Evolutionary conservation across 768 basidiomycete genomes (phyloP).

Genomic region (Hypholoma fasciculare): DNA sequence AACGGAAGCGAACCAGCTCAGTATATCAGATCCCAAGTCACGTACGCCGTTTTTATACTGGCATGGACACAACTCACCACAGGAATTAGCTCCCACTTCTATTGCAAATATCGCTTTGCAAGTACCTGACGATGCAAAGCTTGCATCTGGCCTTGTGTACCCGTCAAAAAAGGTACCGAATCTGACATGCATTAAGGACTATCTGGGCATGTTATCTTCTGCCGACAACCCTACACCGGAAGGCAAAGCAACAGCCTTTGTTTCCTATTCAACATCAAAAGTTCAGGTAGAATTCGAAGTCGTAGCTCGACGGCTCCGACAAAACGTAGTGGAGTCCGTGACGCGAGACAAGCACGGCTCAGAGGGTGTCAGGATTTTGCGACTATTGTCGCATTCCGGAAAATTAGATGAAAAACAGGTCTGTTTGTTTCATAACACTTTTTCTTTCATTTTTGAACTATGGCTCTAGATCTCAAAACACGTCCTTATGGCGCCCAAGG

Average conservation of each 20-base stretch:
- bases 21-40: conserved; percentile 61
- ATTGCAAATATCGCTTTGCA: conserved; percentile 63
- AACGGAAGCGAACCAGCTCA: conserved; percentile 64
- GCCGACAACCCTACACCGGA: conserved; percentile 81
- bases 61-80: not conserved
- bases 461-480: conserved; percentile 80
- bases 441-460: not conserved
- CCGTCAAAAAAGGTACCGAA: conserved; percentile 56
- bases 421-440: conserved; percentile 16
- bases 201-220: conserved; percentile 75
- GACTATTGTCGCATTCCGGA: conserved; percentile 75
- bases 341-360: conserved; percentile 82
- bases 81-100: conserved; percentile 60
- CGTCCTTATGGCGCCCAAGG: conserved; percentile 90
- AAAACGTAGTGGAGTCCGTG: conserved; percentile 73
- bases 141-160: conserved; percentile 64
- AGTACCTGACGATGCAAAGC: conserved; percentile 58
- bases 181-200: conserved; percentile 70
- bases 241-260: conserved; percentile 69
- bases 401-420: conserved; percentile 97
- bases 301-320: conserved; percentile 64
- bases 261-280: conserved; percentile 70
- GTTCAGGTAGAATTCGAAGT: conserved; percentile 81
- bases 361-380: conserved; percentile 80
- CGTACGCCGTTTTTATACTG: conserved; percentile 35